Evolutionary conservation across 495 filamentous ascomycete genomes (phyloP).

Genomic region (Pyrenula aspistea): DNA sequence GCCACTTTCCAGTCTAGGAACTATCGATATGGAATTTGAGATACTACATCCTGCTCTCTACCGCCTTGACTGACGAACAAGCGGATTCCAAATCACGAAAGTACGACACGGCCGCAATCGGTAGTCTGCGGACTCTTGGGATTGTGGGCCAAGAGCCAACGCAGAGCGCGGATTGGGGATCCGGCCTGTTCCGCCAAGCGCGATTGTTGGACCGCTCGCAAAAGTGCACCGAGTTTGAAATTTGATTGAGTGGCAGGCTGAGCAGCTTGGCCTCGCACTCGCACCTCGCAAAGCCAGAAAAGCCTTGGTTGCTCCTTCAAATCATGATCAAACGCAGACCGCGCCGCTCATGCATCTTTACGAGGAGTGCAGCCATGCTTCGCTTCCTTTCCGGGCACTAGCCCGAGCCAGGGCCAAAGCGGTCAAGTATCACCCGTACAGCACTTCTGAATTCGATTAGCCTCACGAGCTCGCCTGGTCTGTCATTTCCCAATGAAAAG

Average conservation of each 20-base stretch:
- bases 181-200: neutral
- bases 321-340: neutral
- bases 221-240: neutral
- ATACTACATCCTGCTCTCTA: too few relatives aligned
- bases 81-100: too few relatives aligned
- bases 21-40: too few relatives aligned
- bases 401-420: neutral
- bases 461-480: neutral
- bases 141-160: neutral
- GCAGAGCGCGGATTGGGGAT: neutral
- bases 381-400: neutral
- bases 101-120: neutral
- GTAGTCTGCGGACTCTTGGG: neutral
- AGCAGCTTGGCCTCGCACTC: too few relatives aligned
- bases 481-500: neutral
- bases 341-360: neutral
- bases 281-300: too few relatives aligned
- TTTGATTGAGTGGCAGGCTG: neutral
- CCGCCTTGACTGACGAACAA: too few relatives aligned
- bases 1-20: neutral
- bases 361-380: neutral
- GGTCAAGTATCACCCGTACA: neutral
- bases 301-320: too few relatives aligned
- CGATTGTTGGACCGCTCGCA: neutral
- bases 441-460: neutral